Base-by-base conservation (phyloP, 2,329 filamentous ascomycete genomes). In the Colletotrichum siamense region DNA sequence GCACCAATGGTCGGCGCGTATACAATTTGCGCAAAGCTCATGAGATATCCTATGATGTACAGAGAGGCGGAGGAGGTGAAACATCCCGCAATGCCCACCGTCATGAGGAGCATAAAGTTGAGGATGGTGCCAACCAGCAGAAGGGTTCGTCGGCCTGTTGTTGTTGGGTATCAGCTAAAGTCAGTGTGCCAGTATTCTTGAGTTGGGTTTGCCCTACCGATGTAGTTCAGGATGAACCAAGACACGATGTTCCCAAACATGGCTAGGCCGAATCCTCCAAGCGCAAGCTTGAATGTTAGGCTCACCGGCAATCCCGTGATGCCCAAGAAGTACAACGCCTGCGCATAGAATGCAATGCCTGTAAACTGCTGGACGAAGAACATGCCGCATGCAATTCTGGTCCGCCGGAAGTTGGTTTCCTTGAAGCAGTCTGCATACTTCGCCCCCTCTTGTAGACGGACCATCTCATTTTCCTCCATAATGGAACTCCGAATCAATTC, bases 1-100 rank as follows among this genome's bases (percentile, higher is more conserved):
- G 83, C 79, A 12, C 84, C 84, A n/a, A 86, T 84, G n/a, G 82
- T 83, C 52, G 81, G 79, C 32, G 82, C 73, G 66, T 83, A 85
- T 64, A 82, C 76, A 8, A 61, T 61, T n/a, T 63, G 66, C 24
- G 44, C 64, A 73, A 74, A 57, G 36, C 26, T 57, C 26, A 52
- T 57, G 8, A 55, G 30, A 18, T 32, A 52, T 30, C 15, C 26
- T 13, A 49, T 55, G 18, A 52, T 5, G 13, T 57, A 57, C 6
- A 69, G 67, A 16, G 36, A 18, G 8, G 24, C 3, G 5, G 34
- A 28, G 12, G 64, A 28, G 34, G n/a, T 32, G 16, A 61, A 61
- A 26, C 57, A 61, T 28, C 57, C 57, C 13, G 57, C 24, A 12
- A 61, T 61, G 22, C 57, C 57, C 5, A 61, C 57, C 22, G 26